Evolutionary conservation across 106 monocot species (phyloP), one percentile per base, ranked within the genome.

Genomic region (Posidonia australis): DNA sequence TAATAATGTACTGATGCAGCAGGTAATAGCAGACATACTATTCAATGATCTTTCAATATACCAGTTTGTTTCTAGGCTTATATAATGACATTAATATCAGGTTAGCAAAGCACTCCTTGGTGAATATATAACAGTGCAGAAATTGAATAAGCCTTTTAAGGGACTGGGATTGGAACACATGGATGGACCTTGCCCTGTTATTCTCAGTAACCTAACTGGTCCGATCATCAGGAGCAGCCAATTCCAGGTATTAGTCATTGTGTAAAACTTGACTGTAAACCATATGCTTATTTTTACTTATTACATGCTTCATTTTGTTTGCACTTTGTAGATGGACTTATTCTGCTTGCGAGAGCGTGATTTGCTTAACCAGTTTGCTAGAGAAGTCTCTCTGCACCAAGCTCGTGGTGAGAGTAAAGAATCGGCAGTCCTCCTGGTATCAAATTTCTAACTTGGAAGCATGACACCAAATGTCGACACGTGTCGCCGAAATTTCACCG

Each of bases 1-100:
- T 48, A 98, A 98, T 62, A 84, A 98, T 69, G 82, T 98, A 20
- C 57, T 98, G 44, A 87, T 98, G 90, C 96, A 98, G 31, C 96
- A 98, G 90, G 90, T 96, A 77, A 13, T 58, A 10, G 21, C 44
- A 53, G n/a, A 13, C 58, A 13, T 24, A 16, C 26, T 45, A 20
- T 13, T 69, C 30, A 29, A 25, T 51, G 0, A 24, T 24, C 17
- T 62, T 6, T 27, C 1, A 13, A 10, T 13, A 9, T 7, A 30
- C 2, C 27, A 13, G 25, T 20, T 31, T 63, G 43, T 51, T 16
- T 29, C 20, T 48, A 17, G 44, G 6, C 28, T 31, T 32, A 9
- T 54, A 42, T 25, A n/a, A 9, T 9, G 42, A 21, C 1, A 32
- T 1, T 24, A 58, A 12, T 23, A 69, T 71, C 74, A 98, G 96